These are phyloP conservation scores for Aspergillus clavatus DNA, from an alignment of 2,329 filamentous ascomycete species.

Conservation along the genomic window DNA sequence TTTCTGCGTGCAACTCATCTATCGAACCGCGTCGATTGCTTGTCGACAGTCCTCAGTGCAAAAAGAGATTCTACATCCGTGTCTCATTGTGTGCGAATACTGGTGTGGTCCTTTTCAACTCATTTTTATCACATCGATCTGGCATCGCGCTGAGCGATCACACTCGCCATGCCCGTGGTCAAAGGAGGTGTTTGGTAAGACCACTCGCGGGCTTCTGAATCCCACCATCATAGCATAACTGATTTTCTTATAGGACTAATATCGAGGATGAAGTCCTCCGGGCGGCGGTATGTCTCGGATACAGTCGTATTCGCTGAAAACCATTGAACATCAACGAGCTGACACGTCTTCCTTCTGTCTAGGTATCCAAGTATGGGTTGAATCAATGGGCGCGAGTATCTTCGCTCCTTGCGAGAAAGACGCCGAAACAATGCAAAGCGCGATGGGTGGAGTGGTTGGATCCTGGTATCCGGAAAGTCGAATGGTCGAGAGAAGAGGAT, in stretches of 20 bases:
- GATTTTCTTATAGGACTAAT: constrained; percentile 49
- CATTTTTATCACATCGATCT: background rate
- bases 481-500: constrained; percentile 98
- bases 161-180: constrained; percentile 55
- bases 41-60: constrained; percentile 11
- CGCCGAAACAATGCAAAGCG: constrained; percentile 97
- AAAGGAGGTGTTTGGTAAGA: constrained; percentile 60
- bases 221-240: constrained; percentile 6
- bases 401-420: constrained; percentile 93
- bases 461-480: constrained; percentile 94
- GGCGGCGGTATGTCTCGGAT: constrained; percentile 55
- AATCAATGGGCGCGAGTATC: constrained; percentile 99
- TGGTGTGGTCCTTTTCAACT: background rate
- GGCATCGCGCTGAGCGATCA: constrained; percentile 1
- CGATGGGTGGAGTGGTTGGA: constrained; percentile 98
- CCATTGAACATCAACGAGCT: background rate
- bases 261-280: constrained; percentile 95
- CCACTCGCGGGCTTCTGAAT: background rate
- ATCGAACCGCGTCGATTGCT: constrained; percentile 20
- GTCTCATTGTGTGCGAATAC: background rate
- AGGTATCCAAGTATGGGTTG: constrained; percentile 82
- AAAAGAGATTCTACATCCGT: background rate
- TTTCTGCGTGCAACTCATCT: constrained; percentile 6
- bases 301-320: background rate
- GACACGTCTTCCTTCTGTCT: constrained; percentile 2